These are phyloP conservation scores for Pseudonitzschia pungens DNA, from an alignment of 108 stramenopile genomes.

Conservation along the genomic window DNA sequence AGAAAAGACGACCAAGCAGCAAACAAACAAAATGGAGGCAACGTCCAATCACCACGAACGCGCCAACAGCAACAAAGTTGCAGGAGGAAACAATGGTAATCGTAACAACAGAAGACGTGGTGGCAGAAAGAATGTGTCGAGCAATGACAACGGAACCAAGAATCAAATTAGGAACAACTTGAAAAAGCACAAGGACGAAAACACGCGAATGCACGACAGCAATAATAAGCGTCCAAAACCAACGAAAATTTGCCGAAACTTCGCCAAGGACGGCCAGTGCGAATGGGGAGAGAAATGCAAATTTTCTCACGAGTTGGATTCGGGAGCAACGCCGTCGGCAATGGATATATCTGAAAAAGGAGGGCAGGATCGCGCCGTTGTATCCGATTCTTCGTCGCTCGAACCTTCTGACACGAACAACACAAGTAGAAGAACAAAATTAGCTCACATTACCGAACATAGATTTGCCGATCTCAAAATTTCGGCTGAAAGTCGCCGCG, in stretches of 20 bases:
- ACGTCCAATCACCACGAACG: not conserved
- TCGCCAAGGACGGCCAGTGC: constrained; percentile 17
- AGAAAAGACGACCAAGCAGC: not conserved
- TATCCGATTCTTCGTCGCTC: not conserved
- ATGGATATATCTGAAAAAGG: not conserved
- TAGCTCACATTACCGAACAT: constrained; percentile 29
- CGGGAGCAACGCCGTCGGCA: not conserved
- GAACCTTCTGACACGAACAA: not conserved
- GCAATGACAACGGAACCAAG: not conserved
- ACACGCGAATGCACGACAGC: not conserved
- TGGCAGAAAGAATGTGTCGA: not conserved
- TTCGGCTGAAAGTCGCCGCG: constrained; percentile 39
- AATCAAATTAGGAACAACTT: not conserved
- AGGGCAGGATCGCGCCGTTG: not conserved
- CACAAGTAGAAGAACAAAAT: not conserved
- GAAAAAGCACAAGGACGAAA: constrained; percentile 2
- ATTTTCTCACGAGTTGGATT: constrained; percentile 9
- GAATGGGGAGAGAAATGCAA: constrained; percentile 16
- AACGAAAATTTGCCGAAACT: constrained; percentile 15
- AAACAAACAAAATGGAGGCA: not conserved
- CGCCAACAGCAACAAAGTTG: not conserved
- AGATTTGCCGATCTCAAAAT: constrained; percentile 45
- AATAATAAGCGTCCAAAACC: constrained; percentile 15
- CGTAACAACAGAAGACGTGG: constrained; percentile 4
- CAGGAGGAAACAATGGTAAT: not conserved